These are phyloP conservation scores for Fusarium protoensiforme DNA, from an alignment of 2,329 filamentous ascomycete genomes.

Conservation along the genomic window DNA sequence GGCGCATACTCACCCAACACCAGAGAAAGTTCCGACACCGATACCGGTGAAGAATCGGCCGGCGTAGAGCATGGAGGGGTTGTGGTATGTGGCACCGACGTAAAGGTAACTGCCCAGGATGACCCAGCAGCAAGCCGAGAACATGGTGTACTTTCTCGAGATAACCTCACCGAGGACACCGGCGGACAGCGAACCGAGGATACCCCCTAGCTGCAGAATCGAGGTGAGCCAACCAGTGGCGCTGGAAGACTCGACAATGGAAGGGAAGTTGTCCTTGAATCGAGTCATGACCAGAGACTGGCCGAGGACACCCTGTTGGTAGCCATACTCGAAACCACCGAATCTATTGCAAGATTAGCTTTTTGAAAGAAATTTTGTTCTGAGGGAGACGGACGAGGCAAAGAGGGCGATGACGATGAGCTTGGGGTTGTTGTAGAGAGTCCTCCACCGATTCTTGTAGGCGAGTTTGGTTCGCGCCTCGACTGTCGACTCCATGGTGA, in stretches of 20 bases:
- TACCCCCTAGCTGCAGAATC: constrained; percentile 61
- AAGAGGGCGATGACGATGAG: constrained; percentile 38
- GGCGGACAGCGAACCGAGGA: constrained; percentile 59
- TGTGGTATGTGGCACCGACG: constrained; percentile 53
- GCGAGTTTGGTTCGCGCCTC: constrained; percentile 34
- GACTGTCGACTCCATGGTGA: constrained; percentile 28
- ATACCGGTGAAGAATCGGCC: constrained; percentile 62
- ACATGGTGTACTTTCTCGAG: constrained; percentile 64
- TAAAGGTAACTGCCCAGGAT: constrained; percentile 59
- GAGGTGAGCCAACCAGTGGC: constrained; percentile 64
- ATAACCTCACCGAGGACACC: constrained; percentile 62
- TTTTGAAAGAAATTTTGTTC: accelerated
- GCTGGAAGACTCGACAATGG: constrained; percentile 56
- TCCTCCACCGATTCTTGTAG: constrained; percentile 38
- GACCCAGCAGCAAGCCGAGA: constrained; percentile 59
- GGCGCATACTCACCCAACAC: constrained; percentile 42
- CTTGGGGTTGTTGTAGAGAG: constrained; percentile 38
- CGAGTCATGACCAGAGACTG: constrained; percentile 64
- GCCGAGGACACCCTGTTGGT: constrained; percentile 64
- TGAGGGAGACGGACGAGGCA: constrained; percentile 34
- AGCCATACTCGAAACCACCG: constrained; percentile 41
- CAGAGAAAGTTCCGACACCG: constrained; percentile 60
- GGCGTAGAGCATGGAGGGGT: constrained; percentile 56
- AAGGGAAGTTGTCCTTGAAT: constrained; percentile 61
- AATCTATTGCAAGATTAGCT: constrained; percentile 11